Evolutionary conservation across 1,284 basidiomycete genomes (phyloP).

Genomic region (Ustilago hordei): DNA sequence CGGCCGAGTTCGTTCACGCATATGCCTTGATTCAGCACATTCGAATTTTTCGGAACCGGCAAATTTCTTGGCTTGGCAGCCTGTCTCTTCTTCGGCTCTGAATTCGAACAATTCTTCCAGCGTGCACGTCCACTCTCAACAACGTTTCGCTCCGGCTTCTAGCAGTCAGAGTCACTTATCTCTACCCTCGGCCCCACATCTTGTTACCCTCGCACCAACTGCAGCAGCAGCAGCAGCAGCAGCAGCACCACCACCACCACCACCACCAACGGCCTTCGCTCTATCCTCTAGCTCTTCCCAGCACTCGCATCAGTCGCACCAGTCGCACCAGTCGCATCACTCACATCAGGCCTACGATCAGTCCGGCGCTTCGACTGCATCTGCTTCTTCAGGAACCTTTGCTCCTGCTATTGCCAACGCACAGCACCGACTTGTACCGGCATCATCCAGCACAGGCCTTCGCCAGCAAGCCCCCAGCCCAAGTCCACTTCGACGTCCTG

Average conservation of each 20-base stretch:
- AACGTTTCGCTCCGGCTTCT: constrained; percentile 5
- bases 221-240: not conserved
- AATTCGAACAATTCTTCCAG: constrained; percentile 13
- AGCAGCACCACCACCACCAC: not conserved
- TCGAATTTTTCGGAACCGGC: constrained; percentile 40
- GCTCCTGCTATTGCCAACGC: constrained; percentile 8
- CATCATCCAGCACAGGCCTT: constrained; percentile 11
- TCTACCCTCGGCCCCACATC: constrained; percentile 22
- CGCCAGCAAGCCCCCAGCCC: constrained; percentile 8
- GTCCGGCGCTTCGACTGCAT: constrained; percentile 11
- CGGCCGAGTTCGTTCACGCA: constrained; percentile 2
- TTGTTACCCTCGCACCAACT: constrained; percentile 20
- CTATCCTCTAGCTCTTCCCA: constrained; percentile 23
- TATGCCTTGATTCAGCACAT: constrained; percentile 22
- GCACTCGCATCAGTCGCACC: constrained; percentile 26
- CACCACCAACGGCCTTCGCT: not conserved
- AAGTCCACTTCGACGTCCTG: constrained; percentile 12
- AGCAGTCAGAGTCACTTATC: not conserved
- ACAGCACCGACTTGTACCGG: constrained; percentile 17
- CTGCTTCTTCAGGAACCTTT: constrained; percentile 14
- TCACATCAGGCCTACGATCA: constrained; percentile 1
- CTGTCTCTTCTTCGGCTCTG: constrained; percentile 9
- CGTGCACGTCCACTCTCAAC: constrained; percentile 18
- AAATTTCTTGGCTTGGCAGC: constrained; percentile 7
- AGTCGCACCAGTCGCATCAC: constrained; percentile 17